A percentile compares a stretch with the other conserved stretches of the same genome.
Conservation (phyloP, 2,329 filamentous ascomycete genomes). For the Diaporthe ilicicola region DNA sequence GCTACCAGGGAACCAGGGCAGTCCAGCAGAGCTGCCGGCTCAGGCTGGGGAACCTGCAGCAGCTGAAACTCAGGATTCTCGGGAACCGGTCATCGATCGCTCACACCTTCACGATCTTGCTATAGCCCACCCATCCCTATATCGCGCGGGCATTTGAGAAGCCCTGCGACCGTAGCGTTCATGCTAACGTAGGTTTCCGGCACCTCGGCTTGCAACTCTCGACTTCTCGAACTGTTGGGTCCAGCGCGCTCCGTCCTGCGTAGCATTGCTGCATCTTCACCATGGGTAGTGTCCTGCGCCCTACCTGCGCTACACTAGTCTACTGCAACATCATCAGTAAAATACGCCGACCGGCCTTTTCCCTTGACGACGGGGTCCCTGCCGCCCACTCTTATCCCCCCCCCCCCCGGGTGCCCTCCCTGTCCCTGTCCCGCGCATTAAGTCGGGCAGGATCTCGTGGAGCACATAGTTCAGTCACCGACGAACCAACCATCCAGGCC, state of each 20-base stretch:
- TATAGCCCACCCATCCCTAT: slow-evolving; percentile 19
- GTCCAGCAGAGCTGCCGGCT: slow-evolving; percentile 14
- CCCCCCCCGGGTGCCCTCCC: not conserved
- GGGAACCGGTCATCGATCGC: slow-evolving; percentile 24
- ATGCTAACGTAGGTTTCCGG: slow-evolving; percentile 4
- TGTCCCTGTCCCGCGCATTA: slow-evolving; percentile 14
- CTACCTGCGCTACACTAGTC: not conserved
- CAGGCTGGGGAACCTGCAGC: slow-evolving; percentile 23
- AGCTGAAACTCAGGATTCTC: slow-evolving; percentile 26
- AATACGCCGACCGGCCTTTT: slow-evolving; percentile 8
- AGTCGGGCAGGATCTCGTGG: slow-evolving; percentile 3
- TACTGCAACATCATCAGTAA: not conserved
- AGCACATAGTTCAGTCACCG: not conserved
- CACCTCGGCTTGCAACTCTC: slow-evolving; percentile 17
- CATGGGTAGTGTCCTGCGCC: not conserved
- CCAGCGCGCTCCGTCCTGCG: slow-evolving; percentile 1
- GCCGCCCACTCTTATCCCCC: too few species aligned
- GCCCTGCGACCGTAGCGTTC: slow-evolving; percentile 8
- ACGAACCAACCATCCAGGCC: not conserved
- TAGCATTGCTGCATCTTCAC: not conserved
- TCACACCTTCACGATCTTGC: slow-evolving; percentile 23
- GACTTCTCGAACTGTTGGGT: slow-evolving; percentile 19
- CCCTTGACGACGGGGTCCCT: not conserved
- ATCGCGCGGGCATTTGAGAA: slow-evolving; percentile 16
- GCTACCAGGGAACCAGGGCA: slow-evolving; percentile 6